Evolutionary conservation across 768 basidiomycete species (phyloP).

Genomic region (Auricularia heimuer): DNA sequence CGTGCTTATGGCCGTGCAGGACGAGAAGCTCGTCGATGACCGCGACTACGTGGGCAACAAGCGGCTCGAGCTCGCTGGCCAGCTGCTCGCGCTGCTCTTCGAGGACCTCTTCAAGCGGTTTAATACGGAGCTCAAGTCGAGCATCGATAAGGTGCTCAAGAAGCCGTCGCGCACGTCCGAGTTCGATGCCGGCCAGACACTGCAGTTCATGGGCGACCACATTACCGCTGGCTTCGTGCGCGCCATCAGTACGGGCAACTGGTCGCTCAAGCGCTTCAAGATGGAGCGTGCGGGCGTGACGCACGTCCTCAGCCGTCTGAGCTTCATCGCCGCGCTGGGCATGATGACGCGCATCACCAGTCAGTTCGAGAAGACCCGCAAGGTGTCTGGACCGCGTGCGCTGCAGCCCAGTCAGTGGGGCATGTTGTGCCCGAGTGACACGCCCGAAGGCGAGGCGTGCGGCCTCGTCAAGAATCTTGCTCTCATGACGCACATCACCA

Average conservation of each 20-base stretch:
- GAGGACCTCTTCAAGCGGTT: slow-evolving; percentile 99
- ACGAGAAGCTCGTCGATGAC: slow-evolving; percentile 96
- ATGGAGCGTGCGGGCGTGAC: slow-evolving; percentile 99
- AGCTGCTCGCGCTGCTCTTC: slow-evolving; percentile 88
- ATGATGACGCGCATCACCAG: slow-evolving; percentile 99
- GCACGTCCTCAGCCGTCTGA: slow-evolving; percentile 89
- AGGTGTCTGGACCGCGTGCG: slow-evolving; percentile 95
- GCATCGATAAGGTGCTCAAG: slow-evolving; percentile 95
- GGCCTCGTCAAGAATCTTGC: slow-evolving; percentile 98
- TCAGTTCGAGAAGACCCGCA: slow-evolving; percentile 98
- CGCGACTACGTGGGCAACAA: slow-evolving; percentile 99
- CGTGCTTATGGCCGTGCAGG: slow-evolving; percentile 92
- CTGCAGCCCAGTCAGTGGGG: slow-evolving; percentile 99
- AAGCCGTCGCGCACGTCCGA: slow-evolving; percentile 90
- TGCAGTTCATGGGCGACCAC: slow-evolving; percentile 94
- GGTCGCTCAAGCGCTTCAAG: slow-evolving; percentile 98
- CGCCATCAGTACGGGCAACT: slow-evolving; percentile 94
- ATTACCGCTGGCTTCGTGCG: slow-evolving; percentile 94
- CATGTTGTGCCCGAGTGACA: slow-evolving; percentile 95
- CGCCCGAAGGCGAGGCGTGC: slow-evolving; percentile 98
- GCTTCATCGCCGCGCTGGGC: slow-evolving; percentile 93
- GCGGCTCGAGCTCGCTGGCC: slow-evolving; percentile 92
- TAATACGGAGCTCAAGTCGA: slow-evolving; percentile 87
- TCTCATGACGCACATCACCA: slow-evolving; percentile 99
- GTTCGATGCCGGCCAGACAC: slow-evolving; percentile 88